Evolutionary conservation across 2,329 filamentous ascomycete genomes (phyloP).

Genomic region (Rhinocladiella mackenziei): DNA sequence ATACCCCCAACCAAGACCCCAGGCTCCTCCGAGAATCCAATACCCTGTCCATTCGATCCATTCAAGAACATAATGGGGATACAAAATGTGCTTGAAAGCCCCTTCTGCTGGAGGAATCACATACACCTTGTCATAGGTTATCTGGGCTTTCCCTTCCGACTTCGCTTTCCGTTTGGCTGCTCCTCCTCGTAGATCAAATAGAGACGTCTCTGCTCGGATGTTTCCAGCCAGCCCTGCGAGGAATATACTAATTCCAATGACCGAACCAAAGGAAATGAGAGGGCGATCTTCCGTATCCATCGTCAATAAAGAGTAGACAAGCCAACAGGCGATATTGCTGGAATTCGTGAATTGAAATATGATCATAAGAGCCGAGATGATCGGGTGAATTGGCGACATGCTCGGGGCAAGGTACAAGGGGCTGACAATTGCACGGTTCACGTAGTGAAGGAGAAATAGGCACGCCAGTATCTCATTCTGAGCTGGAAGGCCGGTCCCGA

Average conservation of each 20-base stretch:
- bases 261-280: constrained; percentile 19
- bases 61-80: constrained; percentile 91
- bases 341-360: constrained; percentile 79
- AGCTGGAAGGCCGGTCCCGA: constrained; percentile 32
- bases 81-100: constrained; percentile 71
- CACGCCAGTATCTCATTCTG: constrained; percentile 37
- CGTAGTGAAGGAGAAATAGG: constrained; percentile 72
- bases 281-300: constrained; percentile 48
- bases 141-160: constrained; percentile 34
- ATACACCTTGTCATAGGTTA: constrained; percentile 74
- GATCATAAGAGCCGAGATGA: constrained; percentile 62
- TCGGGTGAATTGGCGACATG: constrained; percentile 81
- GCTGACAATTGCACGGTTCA: constrained; percentile 79
- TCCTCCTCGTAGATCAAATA: constrained; percentile 77
- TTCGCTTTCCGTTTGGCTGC: constrained; percentile 46
- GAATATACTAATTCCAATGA: constrained; percentile 69
- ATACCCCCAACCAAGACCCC: constrained; percentile 45
- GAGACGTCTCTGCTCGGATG: constrained; percentile 82
- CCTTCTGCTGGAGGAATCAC: constrained; percentile 76
- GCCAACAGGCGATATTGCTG: constrained; percentile 71
- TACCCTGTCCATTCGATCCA: constrained; percentile 96
- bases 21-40: constrained; percentile 55
- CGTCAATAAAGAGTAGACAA: constrained; percentile 45
- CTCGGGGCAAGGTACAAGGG: constrained; percentile 77
- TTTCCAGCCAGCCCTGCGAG: constrained; percentile 72